These are phyloP conservation scores for Artemisia annua DNA, from an alignment of 129 eudicot species.

Conservation along the genomic window DNA sequence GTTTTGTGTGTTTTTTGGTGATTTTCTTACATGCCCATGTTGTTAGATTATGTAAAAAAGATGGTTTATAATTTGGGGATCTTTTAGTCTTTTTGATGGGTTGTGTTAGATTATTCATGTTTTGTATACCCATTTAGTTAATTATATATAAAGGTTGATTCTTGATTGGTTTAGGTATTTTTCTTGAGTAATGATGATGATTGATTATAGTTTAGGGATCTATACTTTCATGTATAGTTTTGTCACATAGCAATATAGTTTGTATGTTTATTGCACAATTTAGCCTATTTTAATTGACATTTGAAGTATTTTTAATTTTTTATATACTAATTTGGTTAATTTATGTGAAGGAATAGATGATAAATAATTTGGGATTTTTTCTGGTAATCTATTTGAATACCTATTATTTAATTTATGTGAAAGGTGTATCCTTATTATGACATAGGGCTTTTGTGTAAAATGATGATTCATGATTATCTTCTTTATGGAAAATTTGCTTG, in stretches of 20 bases:
- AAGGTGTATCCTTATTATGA: constrained; percentile 7
- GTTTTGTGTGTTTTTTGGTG: not conserved
- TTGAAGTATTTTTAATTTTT: not conserved
- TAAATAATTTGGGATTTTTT: too few species aligned
- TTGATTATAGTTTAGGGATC: constrained; percentile 14
- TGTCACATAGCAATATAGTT: not conserved
- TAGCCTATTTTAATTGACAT: constrained; percentile 3
- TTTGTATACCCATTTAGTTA: not conserved
- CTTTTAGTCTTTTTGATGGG: too few species aligned
- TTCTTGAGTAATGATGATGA: not conserved
- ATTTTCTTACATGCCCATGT: not conserved
- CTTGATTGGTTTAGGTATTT: not conserved
- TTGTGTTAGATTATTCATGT: too few species aligned
- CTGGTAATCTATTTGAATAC: not conserved
- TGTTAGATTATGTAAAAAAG: not conserved
- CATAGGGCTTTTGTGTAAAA: constrained; percentile 1
- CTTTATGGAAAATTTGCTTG: constrained; percentile 9
- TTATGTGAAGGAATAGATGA: constrained; percentile 1
- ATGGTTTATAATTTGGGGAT: too few species aligned
- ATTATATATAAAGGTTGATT: not conserved
- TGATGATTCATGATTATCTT: constrained; percentile 18
- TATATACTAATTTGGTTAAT: not conserved
- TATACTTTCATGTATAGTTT: not conserved
- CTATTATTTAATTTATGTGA: constrained; percentile 5
- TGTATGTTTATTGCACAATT: not conserved